Conservation (phyloP, 164 flowering plant species). For the Magnolia kwangsiensis region DNA sequence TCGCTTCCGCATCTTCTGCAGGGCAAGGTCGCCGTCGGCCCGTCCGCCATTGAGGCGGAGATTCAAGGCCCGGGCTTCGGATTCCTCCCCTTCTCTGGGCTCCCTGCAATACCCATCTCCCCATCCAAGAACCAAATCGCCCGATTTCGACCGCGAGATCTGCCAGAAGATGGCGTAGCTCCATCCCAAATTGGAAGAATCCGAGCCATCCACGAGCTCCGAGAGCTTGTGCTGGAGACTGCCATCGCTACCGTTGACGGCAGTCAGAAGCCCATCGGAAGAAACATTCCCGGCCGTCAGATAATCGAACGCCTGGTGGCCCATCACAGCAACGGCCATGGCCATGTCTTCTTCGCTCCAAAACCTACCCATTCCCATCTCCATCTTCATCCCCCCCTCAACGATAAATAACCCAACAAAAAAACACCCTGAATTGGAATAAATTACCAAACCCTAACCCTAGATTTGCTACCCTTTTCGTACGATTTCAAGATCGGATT, state of each 20-base stretch:
- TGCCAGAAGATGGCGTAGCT: constrained; percentile 96
- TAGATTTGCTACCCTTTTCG: neutral
- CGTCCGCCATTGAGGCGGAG: constrained; percentile 15
- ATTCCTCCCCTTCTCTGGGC: constrained; percentile 72
- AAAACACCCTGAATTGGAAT: constrained; percentile 3
- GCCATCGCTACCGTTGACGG: constrained; percentile 41
- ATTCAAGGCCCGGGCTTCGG: constrained; percentile 34
- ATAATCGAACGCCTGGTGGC: constrained; percentile 48
- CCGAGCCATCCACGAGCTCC: constrained; percentile 77
- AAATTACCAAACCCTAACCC: constrained; percentile 2
- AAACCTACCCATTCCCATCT: constrained; percentile 26
- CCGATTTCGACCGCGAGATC: constrained; percentile 62
- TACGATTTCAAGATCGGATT: neutral
- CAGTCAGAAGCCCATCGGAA: constrained; percentile 27
- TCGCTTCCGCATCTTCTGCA: constrained; percentile 79
- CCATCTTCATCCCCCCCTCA: constrained; percentile 38
- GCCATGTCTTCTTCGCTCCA: constrained; percentile 54
- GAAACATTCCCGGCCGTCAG: constrained; percentile 35
- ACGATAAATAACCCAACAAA: constrained; percentile 5
- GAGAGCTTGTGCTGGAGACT: constrained; percentile 77
- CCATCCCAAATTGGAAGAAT: constrained; percentile 68
- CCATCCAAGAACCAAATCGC: constrained; percentile 81
- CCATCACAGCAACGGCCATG: constrained; percentile 52
- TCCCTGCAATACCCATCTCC: constrained; percentile 96
- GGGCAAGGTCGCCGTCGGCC: constrained; percentile 28